Percentiles rank a stretch among this genome's conserved stretches.
These are phyloP conservation scores for Ogataea kodamae DNA, from an alignment of 805 yeast genomes.

Conservation along the genomic window DNA sequence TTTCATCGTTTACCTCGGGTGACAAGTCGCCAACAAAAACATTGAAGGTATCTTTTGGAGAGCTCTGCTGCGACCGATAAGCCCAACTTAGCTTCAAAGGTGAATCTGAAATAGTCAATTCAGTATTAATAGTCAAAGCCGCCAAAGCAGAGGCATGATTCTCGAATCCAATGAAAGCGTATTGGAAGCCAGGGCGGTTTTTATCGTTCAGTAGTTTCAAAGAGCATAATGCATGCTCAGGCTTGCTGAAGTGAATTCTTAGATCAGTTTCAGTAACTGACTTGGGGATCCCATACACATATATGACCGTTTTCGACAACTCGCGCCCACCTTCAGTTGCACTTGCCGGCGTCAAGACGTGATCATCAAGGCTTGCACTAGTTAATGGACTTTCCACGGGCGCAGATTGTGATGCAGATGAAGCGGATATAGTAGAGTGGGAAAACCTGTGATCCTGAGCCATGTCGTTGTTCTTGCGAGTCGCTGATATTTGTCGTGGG, in stretches of 20 bases:
- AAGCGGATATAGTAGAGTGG: constrained; percentile 5
- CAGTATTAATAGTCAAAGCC: constrained; percentile 61
- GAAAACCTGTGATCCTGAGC: constrained; percentile 1
- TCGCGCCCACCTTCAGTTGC: constrained; percentile 82
- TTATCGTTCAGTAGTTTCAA: constrained; percentile 75
- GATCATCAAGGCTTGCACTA: constrained; percentile 7
- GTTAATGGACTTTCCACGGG: constrained; percentile 8
- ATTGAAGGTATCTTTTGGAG: constrained; percentile 54
- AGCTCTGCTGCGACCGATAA: constrained; percentile 70
- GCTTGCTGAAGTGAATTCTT: constrained; percentile 52
- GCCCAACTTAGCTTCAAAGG: constrained; percentile 77
- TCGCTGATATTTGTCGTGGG: constrained; percentile 3
- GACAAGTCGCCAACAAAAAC: constrained; percentile 85
- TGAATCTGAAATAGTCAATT: constrained; percentile 47
- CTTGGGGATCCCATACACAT: constrained; percentile 72
- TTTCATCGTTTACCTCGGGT: constrained; percentile 77
- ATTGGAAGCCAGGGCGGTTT: constrained; percentile 67
- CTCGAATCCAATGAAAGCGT: constrained; percentile 79
- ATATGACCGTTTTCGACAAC: constrained; percentile 64
- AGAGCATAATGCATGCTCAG: constrained; percentile 55
- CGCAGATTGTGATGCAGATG: constrained; percentile 3
- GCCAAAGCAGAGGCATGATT: constrained; percentile 53
- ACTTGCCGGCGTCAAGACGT: constrained; percentile 46
- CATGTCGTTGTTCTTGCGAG: too few species aligned
- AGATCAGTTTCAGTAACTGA: constrained; percentile 61